Conservation (phyloP, 164 flowering plant species). For the Aristolochia contorta region DNA sequence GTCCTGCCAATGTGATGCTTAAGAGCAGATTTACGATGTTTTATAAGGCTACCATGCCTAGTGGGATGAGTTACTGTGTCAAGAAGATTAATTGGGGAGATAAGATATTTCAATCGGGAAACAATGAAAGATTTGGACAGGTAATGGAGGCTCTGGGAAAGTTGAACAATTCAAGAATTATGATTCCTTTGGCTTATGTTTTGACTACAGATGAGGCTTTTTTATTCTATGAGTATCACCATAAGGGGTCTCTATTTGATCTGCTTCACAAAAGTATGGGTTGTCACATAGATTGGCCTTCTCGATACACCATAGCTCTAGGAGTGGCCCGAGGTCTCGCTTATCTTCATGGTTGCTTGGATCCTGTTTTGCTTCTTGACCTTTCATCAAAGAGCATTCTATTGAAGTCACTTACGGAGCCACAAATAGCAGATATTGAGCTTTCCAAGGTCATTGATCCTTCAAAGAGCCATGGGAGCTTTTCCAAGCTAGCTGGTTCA, state of each 20-base stretch:
- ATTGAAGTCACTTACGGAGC: slow-evolving; percentile 57
- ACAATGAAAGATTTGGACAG: slow-evolving; percentile 42
- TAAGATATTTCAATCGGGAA: slow-evolving; percentile 47
- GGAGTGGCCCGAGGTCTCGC: slow-evolving; percentile 75
- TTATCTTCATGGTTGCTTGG: slow-evolving; percentile 55
- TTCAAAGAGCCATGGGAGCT: slow-evolving; percentile 58
- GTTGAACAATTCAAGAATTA: slow-evolving; percentile 52
- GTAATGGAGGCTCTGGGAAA: slow-evolving; percentile 52
- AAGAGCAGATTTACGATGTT: slow-evolving; percentile 60
- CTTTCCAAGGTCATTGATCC: slow-evolving; percentile 72
- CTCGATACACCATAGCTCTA: slow-evolving; percentile 59
- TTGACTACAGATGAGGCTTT: slow-evolving; percentile 52
- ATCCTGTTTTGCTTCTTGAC: slow-evolving; percentile 57
- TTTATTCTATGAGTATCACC: slow-evolving; percentile 49
- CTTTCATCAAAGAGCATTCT: slow-evolving; percentile 51
- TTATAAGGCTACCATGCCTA: slow-evolving; percentile 59
- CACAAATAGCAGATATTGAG: slow-evolving; percentile 64
- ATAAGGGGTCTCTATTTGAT: slow-evolving; percentile 51
- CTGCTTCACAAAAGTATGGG: slow-evolving; percentile 39
- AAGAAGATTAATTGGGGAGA: slow-evolving; percentile 74
- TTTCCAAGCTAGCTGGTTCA: slow-evolving; percentile 67
- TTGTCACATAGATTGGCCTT: slow-evolving; percentile 47
- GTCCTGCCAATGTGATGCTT: slow-evolving; percentile 30
- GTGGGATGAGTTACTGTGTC: slow-evolving; percentile 51
- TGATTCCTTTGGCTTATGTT: slow-evolving; percentile 66